phyloP scores from a whole-genome alignment of 2,329 filamentous ascomycete genomes.

The Tolypocladium tundrense region DNA sequence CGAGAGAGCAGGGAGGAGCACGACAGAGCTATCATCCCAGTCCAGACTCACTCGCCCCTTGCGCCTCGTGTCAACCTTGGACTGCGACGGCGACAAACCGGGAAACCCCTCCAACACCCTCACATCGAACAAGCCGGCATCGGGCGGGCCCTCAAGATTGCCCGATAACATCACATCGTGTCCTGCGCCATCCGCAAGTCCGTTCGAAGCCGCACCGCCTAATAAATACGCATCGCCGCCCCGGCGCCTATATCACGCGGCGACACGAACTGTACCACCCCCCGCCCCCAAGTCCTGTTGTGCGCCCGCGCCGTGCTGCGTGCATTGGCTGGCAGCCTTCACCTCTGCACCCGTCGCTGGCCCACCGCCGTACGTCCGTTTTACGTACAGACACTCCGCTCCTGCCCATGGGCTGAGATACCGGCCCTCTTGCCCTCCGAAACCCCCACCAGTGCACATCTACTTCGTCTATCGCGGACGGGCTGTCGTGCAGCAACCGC shows the following conservation, averaged over 20 bases:
- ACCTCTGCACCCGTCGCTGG: conserved; percentile 12
- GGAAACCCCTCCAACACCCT: background rate
- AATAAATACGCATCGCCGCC: background rate
- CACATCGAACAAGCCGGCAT: background rate
- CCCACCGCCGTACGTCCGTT: conserved; percentile 22
- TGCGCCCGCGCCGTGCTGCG: conserved; percentile 6
- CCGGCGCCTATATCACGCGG: background rate
- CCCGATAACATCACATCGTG: background rate
- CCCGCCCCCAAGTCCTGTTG: conserved; percentile 3
- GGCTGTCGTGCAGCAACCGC: conserved; percentile 11
- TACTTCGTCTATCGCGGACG: conserved; percentile 6
- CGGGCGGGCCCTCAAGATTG: background rate
- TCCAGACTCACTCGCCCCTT: background rate
- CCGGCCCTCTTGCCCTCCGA: conserved; percentile 1
- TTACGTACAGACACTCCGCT: conserved; percentile 22
- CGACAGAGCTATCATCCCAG: background rate
- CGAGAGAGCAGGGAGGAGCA: background rate
- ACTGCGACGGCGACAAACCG: background rate
- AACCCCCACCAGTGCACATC: conserved; percentile 4
- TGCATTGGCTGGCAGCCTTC: conserved; percentile 18
- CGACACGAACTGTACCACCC: background rate
- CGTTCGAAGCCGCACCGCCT: background rate
- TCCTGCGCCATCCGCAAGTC: background rate
- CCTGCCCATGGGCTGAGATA: conserved; percentile 7
- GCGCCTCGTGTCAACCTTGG: background rate